Evolutionary conservation across 2,329 filamentous ascomycete genomes (phyloP), one percentile per base, ranked within the genome.

Genomic region (Ophiocordyceps camponoti-saundersi): DNA sequence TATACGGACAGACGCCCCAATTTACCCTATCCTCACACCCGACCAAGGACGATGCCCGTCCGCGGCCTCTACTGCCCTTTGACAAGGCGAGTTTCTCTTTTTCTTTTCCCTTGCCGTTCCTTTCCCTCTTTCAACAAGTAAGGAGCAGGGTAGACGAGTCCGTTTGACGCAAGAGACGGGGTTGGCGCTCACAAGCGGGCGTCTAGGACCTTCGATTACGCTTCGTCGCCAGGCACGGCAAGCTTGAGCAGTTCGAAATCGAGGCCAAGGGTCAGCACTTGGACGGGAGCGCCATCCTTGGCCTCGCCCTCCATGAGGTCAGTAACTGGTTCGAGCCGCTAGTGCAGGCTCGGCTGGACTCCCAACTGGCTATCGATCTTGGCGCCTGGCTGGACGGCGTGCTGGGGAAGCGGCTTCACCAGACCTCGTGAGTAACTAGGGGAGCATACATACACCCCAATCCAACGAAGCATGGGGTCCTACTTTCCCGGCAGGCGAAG

Each of bases 1-100:
- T 82, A 48, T 95, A 82, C 62, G 76, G 76, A 2, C 88, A 95
- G 64, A 95, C 89, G 2, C 89, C 89, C 1, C 80, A 81, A 47
- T 95, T 95, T 60, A 78, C 73, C 8, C 79, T 90, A 53, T 78
- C 76, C 3, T 79, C 74, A 3, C 66, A 74, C 59, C 64, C 80
- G 36, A 72, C 71, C 51, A 67, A 77, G 51, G 67, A 77, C 41
- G 70, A 83, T 62, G 66, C 75, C 48, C 65, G 79, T 48, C 63
- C 71, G 49, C 67, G 77, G 39, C 75, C 77, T 1, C 54, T 60
- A 0, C 50, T 75, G 13, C 72, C 75, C 1, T 57, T 64, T 13
- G 61, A 39, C 15, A 20, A 20, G 3, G 36, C 18, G 16, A 18
- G 36, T 5, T n/a, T 26, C 4, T 26, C 8, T 4, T 8, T 8